Conservation (phyloP, 345 rosid species). For the Salix caprea region DNA sequence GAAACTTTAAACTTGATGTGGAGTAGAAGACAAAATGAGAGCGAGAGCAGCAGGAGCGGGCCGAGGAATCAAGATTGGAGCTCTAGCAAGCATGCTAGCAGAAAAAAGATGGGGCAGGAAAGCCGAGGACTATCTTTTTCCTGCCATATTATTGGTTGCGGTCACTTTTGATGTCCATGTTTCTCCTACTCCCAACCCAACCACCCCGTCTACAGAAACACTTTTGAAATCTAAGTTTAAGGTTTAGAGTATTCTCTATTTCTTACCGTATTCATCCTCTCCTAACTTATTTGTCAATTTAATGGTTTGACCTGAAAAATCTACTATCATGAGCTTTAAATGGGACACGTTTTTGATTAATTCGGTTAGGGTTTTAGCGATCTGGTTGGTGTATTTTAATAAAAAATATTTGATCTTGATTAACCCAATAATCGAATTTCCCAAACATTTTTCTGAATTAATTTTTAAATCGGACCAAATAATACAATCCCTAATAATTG, state of each 20-base stretch:
- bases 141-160: background rate
- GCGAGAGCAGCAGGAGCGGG: too few species aligned
- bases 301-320: too few species aligned
- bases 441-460: too few species aligned
- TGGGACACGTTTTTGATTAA: too few species aligned
- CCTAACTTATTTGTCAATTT: background rate
- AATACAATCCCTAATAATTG: too few species aligned
- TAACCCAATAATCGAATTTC: too few species aligned
- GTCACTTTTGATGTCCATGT: constrained; percentile 22
- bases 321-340: too few species aligned
- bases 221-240: background rate
- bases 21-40: constrained; percentile 15
- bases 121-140: background rate
- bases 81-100: background rate
- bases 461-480: too few species aligned
- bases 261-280: background rate
- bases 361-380: too few species aligned
- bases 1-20: constrained; percentile 13
- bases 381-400: too few species aligned
- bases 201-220: constrained; percentile 19
- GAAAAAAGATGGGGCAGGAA: background rate
- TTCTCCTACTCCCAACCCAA: constrained; percentile 40
- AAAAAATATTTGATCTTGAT: too few species aligned
- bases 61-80: background rate
- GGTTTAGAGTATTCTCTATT: background rate